Base-by-base conservation (phyloP, 345 rosid species). In the Pistacia atlantica region DNA sequence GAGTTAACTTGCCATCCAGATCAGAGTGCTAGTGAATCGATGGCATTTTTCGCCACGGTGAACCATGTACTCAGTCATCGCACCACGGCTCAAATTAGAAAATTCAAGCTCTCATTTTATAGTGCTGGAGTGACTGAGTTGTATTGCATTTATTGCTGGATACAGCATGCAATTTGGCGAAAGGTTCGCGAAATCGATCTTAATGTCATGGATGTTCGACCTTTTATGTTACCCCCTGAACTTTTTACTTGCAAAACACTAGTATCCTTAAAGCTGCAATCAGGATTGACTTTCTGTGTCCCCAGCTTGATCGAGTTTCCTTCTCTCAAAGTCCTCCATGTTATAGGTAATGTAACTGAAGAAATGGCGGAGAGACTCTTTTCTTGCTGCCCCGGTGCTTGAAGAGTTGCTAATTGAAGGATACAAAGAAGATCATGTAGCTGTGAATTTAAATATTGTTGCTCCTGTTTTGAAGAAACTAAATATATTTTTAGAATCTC, bases 231-330 rank as follows among this genome's bases (percentile, higher is more conserved):
- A 11, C 46, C 67, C 14, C 45, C 67, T 63, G 35, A 18, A 14
- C 3, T 35, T 63, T 63, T 63, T 45, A 63, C 46, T 35, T 63
- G 46, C 37, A 63, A 63, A 35, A 63, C 67, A 64, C 67, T 64
- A 7, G 20, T 64, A 64, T 13, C 9, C 67, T 38, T 35, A 18
- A 7, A 38, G 9, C 46, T 17, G 48, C 48, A 35, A 7, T 33
- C 48, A 35, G 67, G 67, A 37, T 25, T 64, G 20, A 13, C 35
- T 62, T 16, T 64, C 8, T 11, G 46, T 38, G 51, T 65, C 42
- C 69, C 14, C 38, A 65, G 51, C 28, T 38, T 14, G 11, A 7
- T 65, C 25, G 38, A 13, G 11, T 38, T 65, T 20, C 28, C 52
- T 18, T 37, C 1, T 35, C 48, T 4, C 22, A 38, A 37, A 22